These are phyloP conservation scores for Paraurostyla sp. DNA, from an alignment of 73 alveolate genomes.

Conservation along the genomic window DNA sequence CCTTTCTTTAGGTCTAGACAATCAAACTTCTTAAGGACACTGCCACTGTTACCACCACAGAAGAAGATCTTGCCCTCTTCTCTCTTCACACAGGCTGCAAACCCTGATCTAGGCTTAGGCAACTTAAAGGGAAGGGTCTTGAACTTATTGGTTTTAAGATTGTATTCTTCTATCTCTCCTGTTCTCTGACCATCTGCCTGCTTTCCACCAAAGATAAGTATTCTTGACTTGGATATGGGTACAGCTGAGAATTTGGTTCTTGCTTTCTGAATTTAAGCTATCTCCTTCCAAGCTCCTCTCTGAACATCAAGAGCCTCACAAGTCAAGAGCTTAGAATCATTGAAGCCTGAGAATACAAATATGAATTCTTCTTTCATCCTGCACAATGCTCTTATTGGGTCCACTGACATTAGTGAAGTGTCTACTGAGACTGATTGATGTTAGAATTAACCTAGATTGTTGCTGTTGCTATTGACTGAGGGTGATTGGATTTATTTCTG, in stretches of 20 bases:
- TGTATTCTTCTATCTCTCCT: slow-evolving; percentile 65
- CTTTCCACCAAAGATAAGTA: slow-evolving; percentile 72
- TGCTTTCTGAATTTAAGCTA: slow-evolving; percentile 36
- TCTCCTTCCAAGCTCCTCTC: slow-evolving; percentile 72
- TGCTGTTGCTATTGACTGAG: no score
- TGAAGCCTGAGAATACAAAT: slow-evolving; percentile 72
- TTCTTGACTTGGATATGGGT: slow-evolving; percentile 42
- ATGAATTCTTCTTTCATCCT: slow-evolving; percentile 61
- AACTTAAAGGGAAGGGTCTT: slow-evolving; percentile 41
- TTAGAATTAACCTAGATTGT: no score
- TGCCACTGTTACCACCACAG: slow-evolving; percentile 79
- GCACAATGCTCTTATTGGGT: slow-evolving; percentile 55
- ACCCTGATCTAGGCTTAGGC: slow-evolving; percentile 76
- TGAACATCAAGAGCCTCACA: slow-evolving; percentile 57
- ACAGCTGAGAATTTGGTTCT: slow-evolving; percentile 71
- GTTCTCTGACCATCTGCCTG: slow-evolving; percentile 72
- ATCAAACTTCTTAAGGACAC: slow-evolving; percentile 73
- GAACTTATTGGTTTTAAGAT: slow-evolving; percentile 43
- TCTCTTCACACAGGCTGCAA: slow-evolving; percentile 63
- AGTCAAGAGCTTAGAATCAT: slow-evolving; percentile 56
- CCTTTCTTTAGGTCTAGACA: slow-evolving; percentile 76
- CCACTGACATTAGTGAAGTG: slow-evolving; percentile 37
- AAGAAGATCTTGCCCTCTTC: slow-evolving; percentile 68
- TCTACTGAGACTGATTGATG: slow-evolving; percentile 16
- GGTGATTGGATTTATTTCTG: no score